Base-by-base conservation (phyloP, 2,329 filamentous ascomycete genomes). In the Basipetospora chlamydospora region DNA sequence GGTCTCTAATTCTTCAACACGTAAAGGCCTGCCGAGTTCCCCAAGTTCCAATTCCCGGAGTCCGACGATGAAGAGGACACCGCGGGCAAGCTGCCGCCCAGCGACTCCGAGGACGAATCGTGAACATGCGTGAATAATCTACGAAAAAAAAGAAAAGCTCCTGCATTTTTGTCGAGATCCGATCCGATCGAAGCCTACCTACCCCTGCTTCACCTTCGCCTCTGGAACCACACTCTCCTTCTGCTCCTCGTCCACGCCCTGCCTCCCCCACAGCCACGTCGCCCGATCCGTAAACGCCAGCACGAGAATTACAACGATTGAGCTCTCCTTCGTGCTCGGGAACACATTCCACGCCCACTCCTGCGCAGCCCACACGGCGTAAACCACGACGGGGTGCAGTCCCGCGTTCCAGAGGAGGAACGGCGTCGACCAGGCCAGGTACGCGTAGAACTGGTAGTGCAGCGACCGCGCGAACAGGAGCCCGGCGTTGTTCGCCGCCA, bases 261-360 rank as follows among this genome's bases (percentile, higher is more conserved):
- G 20, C n/a, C 29, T 26, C n/a, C n/a, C n/a, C 31, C 21, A 31
- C 32, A 34, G 28, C 25, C 39, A 44, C 18, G 36, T 33, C 15
- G 37, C 36, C 6, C 39, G 36, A 15, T 43, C 74, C 12, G 80
- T 81, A 10, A 71, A 51, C 13, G 73, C 73, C 47, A 96, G 62
- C 26, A 75, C 72, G 17, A 66, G 66, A 11, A 98, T 81, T 7
- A 86, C 87, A 12, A 66, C 60, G 11, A 51, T 53, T 4, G 71
- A 75, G 50, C 70, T 75, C 33, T 50, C 41, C 21, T 58, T 50
- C 4, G 70, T 75, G 52, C 85, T 93, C n/a, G 87, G 87, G 52
- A 81, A 95, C 8, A 87, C 75, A 47, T 95, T 93, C 87, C 87
- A 95, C 10, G 82, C 84, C 77, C 80, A 87, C 56, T 95, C 87